Evolutionary conservation across 2,329 filamentous ascomycete genomes (phyloP).

Genomic region (Exophiala dermatitidis): DNA sequence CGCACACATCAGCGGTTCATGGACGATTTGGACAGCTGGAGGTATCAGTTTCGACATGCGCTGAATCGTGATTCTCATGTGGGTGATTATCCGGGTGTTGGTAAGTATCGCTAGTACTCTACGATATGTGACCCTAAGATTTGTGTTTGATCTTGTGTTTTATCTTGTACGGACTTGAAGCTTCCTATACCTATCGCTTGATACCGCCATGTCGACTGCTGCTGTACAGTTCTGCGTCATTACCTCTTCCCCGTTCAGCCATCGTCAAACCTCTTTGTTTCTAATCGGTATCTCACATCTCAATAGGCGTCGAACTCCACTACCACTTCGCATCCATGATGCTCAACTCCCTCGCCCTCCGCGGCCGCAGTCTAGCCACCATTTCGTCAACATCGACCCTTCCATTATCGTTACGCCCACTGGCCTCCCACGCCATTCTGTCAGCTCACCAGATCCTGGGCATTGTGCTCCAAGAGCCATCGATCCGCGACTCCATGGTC

Average conservation of each 20-base stretch:
- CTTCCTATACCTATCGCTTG: no score
- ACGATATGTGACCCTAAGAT: background rate
- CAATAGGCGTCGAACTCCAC: constrained; percentile 44
- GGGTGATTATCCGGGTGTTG: constrained; percentile 26
- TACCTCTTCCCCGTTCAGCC: background rate
- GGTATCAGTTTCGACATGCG: constrained; percentile 40
- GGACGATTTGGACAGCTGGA: constrained; percentile 48
- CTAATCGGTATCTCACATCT: background rate
- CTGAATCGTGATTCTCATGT: constrained; percentile 23
- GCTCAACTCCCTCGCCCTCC: constrained; percentile 41
- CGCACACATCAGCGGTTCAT: constrained; percentile 43
- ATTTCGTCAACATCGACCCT: constrained; percentile 33
- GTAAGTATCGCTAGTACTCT: constrained; percentile 7
- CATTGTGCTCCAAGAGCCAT: constrained; percentile 42
- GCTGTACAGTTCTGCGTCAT: background rate
- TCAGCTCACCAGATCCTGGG: constrained; percentile 43
- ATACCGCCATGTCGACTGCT: no score
- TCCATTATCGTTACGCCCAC: constrained; percentile 19
- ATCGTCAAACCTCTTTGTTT: background rate
- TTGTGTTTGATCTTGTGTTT: background rate
- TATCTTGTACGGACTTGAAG: background rate
- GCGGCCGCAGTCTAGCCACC: constrained; percentile 39
- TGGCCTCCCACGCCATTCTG: constrained; percentile 41
- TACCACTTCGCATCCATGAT: constrained; percentile 50
- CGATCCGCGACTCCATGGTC: constrained; percentile 44